phyloP scores from a whole-genome alignment of 2,329 filamentous ascomycete genomes.

The Ophiostoma angusticollis region DNA sequence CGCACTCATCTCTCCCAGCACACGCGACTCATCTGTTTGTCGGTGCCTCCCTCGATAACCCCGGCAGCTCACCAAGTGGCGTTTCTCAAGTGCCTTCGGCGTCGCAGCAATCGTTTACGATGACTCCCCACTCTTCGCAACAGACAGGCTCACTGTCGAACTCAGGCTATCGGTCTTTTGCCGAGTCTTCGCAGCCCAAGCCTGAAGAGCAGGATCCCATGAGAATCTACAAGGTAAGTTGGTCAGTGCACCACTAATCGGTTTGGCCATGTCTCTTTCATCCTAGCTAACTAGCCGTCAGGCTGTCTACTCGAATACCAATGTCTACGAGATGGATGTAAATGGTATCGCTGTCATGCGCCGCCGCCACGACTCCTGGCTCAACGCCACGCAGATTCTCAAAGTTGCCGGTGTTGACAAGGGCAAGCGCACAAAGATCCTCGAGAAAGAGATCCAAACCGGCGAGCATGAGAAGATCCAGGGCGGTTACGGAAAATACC shows the following conservation, averaged over 20 bases:
- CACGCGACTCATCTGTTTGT: constrained; percentile 2
- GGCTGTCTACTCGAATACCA: constrained; percentile 89
- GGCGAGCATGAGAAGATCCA: constrained; percentile 98
- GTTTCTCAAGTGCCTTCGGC: constrained; percentile 15
- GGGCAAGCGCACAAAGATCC: constrained; percentile 90
- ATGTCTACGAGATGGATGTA: constrained; percentile 98
- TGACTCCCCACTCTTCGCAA: constrained; percentile 39
- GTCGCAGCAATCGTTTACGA: constrained; percentile 40
- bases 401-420: constrained; percentile 97
- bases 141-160: constrained; percentile 26
- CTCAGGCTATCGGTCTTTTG: constrained; percentile 27
- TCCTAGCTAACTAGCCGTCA: not conserved
- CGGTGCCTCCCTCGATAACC: constrained; percentile 12
- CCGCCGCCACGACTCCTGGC: constrained; percentile 83
- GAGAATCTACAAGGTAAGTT: constrained; percentile 51
- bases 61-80: constrained; percentile 6
- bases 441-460: constrained; percentile 94
- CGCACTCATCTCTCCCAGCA: constrained; percentile 1
- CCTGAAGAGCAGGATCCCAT: constrained; percentile 30
- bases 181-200: constrained; percentile 21
- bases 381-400: constrained; percentile 96
- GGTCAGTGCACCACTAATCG: too few species aligned
- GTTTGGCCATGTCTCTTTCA: too few species aligned
- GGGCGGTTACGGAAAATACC: constrained; percentile 96
- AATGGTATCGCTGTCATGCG: constrained; percentile 92